Percentiles rank a stretch among this genome's conserved stretches.
Conservation (phyloP, 345 rosid genomes). For the Camelina hispida region DNA sequence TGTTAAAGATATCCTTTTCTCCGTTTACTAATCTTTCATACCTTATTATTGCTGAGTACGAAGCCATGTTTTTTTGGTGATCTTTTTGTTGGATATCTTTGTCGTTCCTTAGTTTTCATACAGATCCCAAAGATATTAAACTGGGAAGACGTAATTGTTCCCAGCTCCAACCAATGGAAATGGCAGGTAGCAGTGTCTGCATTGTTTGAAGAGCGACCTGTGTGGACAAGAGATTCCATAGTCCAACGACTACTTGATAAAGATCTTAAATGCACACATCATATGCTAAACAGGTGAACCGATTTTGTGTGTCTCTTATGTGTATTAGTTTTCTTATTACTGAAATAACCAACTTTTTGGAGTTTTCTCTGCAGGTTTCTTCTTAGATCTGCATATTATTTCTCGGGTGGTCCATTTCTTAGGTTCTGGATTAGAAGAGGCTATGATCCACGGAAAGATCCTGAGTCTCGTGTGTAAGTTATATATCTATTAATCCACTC, state of each 20-base stretch:
- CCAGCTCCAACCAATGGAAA: slow-evolving; percentile 67
- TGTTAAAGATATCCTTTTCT: slow-evolving; percentile 80
- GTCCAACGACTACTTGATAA: slow-evolving; percentile 66
- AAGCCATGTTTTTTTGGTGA: slow-evolving; percentile 23
- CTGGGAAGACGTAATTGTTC: slow-evolving; percentile 65
- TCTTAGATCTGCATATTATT: slow-evolving; percentile 87
- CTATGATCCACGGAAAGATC: slow-evolving; percentile 97
- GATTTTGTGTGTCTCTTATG: neutral
- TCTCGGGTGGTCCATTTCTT: slow-evolving; percentile 85
- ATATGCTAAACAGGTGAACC: slow-evolving; percentile 72
- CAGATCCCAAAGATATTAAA: slow-evolving; percentile 86
- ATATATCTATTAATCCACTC: slow-evolving; percentile 13
- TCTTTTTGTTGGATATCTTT: slow-evolving; percentile 28
- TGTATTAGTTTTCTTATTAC: slow-evolving; percentile 4
- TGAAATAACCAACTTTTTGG: slow-evolving; percentile 16
- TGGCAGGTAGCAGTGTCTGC: slow-evolving; percentile 78
- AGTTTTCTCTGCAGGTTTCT: slow-evolving; percentile 63
- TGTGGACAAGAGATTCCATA: slow-evolving; percentile 86
- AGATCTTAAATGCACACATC: slow-evolving; percentile 63
- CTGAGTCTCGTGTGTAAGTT: slow-evolving; percentile 91
- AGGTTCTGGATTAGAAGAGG: slow-evolving; percentile 96
- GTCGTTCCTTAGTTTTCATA: slow-evolving; percentile 60
- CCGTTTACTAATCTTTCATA: slow-evolving; percentile 18
- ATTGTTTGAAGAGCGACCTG: slow-evolving; percentile 83
- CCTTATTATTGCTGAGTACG: neutral